Evolutionary conservation across 2,329 filamentous ascomycete species (phyloP).

Genomic region (Westerdykella sp.): DNA sequence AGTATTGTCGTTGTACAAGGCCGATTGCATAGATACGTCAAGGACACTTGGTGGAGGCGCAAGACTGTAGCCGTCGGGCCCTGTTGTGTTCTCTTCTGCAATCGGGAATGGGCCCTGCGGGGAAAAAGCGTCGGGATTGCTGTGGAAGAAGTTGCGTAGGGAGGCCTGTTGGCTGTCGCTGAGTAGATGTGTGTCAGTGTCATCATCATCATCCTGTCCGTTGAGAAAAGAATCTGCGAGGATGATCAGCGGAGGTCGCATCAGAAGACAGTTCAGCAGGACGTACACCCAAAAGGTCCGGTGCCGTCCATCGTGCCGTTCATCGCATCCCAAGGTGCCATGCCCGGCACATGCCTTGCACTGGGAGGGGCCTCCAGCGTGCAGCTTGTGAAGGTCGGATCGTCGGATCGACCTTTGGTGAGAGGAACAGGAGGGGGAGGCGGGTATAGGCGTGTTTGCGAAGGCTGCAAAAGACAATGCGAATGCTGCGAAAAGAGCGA

Average conservation of each 20-base stretch:
- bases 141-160: conserved; percentile 30
- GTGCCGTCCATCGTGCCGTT: background rate
- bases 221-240: conserved; percentile 21
- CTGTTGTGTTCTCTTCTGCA: conserved; percentile 15
- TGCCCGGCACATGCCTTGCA: conserved; percentile 3
- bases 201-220: conserved; percentile 11
- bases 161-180: conserved; percentile 27
- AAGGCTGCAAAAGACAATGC: no score
- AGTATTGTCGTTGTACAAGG: conserved; percentile 8
- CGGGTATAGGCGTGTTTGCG: no score
- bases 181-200: conserved; percentile 23
- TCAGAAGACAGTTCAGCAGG: background rate
- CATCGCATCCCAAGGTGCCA: conserved; percentile 5
- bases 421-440: no score
- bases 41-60: conserved; percentile 18
- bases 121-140: conserved; percentile 21
- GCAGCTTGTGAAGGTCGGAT: no score
- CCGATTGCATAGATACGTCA: conserved; percentile 12
- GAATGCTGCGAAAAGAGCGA: no score
- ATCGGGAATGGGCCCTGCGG: conserved; percentile 11
- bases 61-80: conserved; percentile 15
- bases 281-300: conserved; percentile 32
- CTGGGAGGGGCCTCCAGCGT: background rate
- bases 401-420: no score
- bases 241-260: conserved; percentile 6